These are phyloP conservation scores for Eucalyptus coolabah DNA, from an alignment of 345 rosid genomes.

Conservation along the genomic window DNA sequence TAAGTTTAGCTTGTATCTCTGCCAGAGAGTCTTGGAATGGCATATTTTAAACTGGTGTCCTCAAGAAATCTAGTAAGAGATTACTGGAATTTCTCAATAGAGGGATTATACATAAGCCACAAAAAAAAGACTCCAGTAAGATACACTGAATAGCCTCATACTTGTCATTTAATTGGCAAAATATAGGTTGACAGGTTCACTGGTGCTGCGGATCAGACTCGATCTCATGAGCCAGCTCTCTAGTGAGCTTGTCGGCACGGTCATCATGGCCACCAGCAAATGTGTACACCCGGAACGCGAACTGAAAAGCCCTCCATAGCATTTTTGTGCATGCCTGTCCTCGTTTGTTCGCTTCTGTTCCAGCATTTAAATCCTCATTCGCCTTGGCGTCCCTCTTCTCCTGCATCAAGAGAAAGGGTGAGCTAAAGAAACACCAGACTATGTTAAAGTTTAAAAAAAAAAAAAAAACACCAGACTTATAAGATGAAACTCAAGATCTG, in stretches of 20 bases:
- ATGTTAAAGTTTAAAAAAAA: too few relatives aligned
- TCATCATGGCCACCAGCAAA: slow-evolving; percentile 97
- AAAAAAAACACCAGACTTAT: too few relatives aligned
- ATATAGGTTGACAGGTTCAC: background rate
- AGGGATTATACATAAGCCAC: background rate
- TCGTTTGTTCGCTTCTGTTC: slow-evolving; percentile 14
- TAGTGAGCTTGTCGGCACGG: slow-evolving; percentile 71
- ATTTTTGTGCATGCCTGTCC: slow-evolving; percentile 30
- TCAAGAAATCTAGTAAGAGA: background rate
- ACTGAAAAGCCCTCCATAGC: slow-evolving; percentile 90
- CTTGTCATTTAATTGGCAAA: background rate
- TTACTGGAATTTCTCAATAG: background rate
- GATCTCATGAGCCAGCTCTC: slow-evolving; percentile 79
- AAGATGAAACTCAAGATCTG: background rate
- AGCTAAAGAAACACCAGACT: background rate
- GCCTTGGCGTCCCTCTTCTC: slow-evolving; percentile 57
- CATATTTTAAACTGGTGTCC: background rate
- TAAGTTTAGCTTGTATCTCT: background rate
- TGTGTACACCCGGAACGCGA: slow-evolving; percentile 75
- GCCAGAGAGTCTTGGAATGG: background rate
- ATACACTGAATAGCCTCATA: background rate
- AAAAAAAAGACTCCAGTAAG: background rate
- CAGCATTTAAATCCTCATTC: slow-evolving; percentile 4
- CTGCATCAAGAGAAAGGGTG: slow-evolving; percentile 9
- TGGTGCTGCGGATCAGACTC: slow-evolving; percentile 42